Conservation (phyloP, 441 rosid genomes). For the Erodium trifolium region DNA sequence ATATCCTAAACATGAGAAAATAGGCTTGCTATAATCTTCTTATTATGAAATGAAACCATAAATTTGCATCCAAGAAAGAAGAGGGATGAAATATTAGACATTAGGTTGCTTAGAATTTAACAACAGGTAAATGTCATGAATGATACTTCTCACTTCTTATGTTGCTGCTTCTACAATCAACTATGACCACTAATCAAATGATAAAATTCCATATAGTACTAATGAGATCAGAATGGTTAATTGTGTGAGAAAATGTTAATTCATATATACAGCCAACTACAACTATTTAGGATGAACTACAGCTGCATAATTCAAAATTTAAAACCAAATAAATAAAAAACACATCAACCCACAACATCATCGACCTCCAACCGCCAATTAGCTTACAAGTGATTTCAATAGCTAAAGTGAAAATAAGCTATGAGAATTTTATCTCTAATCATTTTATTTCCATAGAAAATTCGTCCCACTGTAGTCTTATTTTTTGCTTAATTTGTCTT, state of each 20-base stretch:
- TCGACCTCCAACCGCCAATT: too few species aligned
- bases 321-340: not conserved
- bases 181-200: not conserved
- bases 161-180: slow-evolving; percentile 4
- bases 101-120: not conserved
- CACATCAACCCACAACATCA: not conserved
- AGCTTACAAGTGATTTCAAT: not conserved
- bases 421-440: not conserved
- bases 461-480: not conserved
- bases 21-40: not conserved
- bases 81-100: not conserved
- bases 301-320: not conserved
- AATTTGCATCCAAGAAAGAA: not conserved
- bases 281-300: not conserved
- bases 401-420: not conserved
- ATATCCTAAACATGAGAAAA: not conserved
- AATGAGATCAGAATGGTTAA: not conserved
- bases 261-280: not conserved
- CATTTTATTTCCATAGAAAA: slow-evolving; percentile 4
- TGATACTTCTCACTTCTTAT: slow-evolving; percentile 1
- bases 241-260: not conserved
- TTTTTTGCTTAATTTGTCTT: slow-evolving; percentile 8
- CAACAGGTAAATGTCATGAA: not conserved
- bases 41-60: not conserved
- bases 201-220: not conserved